These are phyloP conservation scores for Cerrena zonata DNA, from an alignment of 1,284 basidiomycete genomes.

Conservation along the genomic window DNA sequence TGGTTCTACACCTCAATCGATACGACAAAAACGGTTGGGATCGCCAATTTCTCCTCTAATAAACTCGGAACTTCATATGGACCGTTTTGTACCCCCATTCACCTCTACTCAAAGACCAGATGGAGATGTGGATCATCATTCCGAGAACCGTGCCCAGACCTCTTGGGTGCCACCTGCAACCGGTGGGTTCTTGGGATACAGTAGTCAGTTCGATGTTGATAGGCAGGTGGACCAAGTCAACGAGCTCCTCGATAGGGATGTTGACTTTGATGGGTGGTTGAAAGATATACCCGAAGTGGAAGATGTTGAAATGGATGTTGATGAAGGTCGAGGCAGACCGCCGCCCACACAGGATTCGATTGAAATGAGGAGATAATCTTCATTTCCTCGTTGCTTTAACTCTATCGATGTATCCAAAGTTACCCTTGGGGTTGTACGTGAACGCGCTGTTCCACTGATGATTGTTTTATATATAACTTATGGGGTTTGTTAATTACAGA, in stretches of 20 bases:
- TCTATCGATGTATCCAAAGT: no score
- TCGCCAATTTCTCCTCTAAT: conserved; percentile 37
- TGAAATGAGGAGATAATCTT: no score
- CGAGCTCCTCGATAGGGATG: conserved; percentile 39
- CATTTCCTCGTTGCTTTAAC: no score
- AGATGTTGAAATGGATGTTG: conserved; percentile 13
- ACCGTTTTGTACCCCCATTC: conserved; percentile 34
- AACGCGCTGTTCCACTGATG: no score
- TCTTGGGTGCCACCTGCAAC: background rate
- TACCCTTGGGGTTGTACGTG: no score
- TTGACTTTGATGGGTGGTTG: conserved; percentile 43
- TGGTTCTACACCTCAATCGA: conserved; percentile 7
- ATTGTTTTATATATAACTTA: no score
- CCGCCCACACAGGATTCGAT: no score
- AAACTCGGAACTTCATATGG: conserved; percentile 17
- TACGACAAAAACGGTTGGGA: conserved; percentile 19
- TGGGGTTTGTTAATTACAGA: no score
- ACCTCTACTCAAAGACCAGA: conserved; percentile 33
- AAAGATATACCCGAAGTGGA: conserved; percentile 30
- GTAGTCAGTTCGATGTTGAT: conserved; percentile 46
- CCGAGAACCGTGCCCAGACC: conserved; percentile 11
- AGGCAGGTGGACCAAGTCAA: conserved; percentile 36
- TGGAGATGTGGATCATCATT: conserved; percentile 11
- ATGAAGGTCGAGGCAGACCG: background rate
- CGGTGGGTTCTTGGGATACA: conserved; percentile 32